phyloP scores from a whole-genome alignment of 352 stramenopile species.

The Phytophthora syringae region DNA sequence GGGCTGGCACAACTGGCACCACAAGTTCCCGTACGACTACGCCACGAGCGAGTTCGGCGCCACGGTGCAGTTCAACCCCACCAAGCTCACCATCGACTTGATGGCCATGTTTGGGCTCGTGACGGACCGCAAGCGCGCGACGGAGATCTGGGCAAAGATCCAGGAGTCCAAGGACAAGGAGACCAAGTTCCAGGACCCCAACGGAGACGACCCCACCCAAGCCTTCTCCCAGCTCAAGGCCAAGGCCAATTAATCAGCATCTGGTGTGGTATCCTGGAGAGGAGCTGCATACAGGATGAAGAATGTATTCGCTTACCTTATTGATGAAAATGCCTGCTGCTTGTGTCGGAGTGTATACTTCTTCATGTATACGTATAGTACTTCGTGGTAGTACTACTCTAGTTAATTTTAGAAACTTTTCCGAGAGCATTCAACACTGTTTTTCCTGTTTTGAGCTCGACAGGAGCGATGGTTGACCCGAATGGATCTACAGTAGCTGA shows the following conservation, averaged over 20 bases:
- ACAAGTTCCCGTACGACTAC: constrained; percentile 99
- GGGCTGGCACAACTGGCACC: constrained; percentile 99
- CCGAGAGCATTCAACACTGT: background rate
- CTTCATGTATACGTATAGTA: too few species aligned
- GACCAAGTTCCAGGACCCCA: constrained; percentile 55
- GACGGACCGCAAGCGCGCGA: constrained; percentile 94
- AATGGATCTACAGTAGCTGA: constrained; percentile 1
- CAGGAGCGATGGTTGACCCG: background rate
- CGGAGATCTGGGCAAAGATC: constrained; percentile 95
- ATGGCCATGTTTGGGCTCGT: constrained; percentile 93
- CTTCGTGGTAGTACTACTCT: too few species aligned
- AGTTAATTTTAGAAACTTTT: background rate
- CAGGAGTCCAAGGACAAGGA: constrained; percentile 52
- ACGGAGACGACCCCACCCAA: constrained; percentile 56
- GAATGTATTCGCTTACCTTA: constrained; percentile 39
- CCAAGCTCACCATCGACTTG: constrained; percentile 97
- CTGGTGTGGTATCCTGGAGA: constrained; percentile 23
- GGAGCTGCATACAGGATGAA: too few species aligned
- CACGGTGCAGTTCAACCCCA: constrained; percentile 97
- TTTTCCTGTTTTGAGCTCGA: background rate
- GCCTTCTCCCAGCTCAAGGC: constrained; percentile 78
- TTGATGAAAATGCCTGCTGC: constrained; percentile 33
- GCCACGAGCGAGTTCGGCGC: constrained; percentile 97
- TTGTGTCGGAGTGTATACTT: too few species aligned
- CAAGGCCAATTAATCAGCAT: constrained; percentile 57